Conservation (phyloP, 2,329 filamentous ascomycete species). For the Aspergillus aculeatus region DNA sequence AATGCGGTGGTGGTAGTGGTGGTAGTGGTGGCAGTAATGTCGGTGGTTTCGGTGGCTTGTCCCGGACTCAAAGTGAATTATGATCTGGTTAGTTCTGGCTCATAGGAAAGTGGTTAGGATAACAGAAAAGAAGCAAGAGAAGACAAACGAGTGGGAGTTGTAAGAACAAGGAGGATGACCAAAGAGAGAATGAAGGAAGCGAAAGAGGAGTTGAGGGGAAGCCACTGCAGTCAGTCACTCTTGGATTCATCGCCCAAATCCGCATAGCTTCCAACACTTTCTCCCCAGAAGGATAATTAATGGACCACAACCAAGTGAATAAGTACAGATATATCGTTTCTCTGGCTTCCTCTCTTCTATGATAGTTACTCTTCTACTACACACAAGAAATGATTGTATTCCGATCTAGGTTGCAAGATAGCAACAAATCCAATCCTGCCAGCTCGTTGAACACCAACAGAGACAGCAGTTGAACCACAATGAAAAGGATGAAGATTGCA, state of each 20-base stretch:
- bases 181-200: background rate
- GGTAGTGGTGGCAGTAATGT: too few relatives aligned
- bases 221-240: background rate
- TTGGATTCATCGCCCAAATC: background rate
- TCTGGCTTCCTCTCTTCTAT: too few relatives aligned
- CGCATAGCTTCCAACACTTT: background rate
- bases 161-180: background rate
- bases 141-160: background rate
- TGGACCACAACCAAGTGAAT: too few relatives aligned
- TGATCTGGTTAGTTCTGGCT: background rate
- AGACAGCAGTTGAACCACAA: background rate
- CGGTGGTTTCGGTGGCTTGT: background rate
- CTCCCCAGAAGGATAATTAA: too few relatives aligned
- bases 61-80: background rate
- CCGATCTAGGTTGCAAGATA: background rate
- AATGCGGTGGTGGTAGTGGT: background rate
- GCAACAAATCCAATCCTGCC: background rate
- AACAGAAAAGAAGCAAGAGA: background rate
- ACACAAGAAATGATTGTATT: background rate
- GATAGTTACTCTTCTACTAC: background rate
- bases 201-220: background rate
- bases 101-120: background rate
- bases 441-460: background rate
- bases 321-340: too few relatives aligned
- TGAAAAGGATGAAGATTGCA: background rate